phyloP scores from a whole-genome alignment of 495 filamentous ascomycete species.

The Penicillium samsonianum region DNA sequence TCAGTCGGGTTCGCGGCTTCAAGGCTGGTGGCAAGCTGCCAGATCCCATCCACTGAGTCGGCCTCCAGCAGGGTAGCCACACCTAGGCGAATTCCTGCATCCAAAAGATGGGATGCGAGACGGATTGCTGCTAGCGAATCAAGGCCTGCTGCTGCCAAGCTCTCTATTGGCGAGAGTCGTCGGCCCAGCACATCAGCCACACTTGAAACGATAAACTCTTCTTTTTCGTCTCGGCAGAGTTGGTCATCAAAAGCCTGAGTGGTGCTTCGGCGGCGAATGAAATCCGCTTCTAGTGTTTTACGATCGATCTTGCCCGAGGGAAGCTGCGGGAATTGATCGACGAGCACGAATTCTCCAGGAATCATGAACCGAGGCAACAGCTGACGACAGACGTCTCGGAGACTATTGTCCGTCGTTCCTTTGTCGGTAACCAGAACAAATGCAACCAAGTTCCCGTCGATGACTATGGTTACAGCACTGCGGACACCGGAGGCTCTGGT shows the following conservation, averaged over 20 bases:
- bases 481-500: constrained; percentile 52
- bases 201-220: constrained; percentile 51
- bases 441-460: constrained; percentile 60
- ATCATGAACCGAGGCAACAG: constrained; percentile 82
- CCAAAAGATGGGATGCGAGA: constrained; percentile 59
- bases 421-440: constrained; percentile 59
- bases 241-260: constrained; percentile 32
- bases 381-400: constrained; percentile 59
- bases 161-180: constrained; percentile 37
- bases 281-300: constrained; percentile 60
- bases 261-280: constrained; percentile 32
- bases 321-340: constrained; percentile 64
- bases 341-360: constrained; percentile 64
- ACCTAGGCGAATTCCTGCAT: constrained; percentile 49
- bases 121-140: constrained; percentile 75
- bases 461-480: constrained; percentile 59
- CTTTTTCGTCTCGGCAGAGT: constrained; percentile 29
- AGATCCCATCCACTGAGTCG: constrained; percentile 43
- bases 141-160: constrained; percentile 58
- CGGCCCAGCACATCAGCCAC: constrained; percentile 50
- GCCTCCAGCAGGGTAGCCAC: constrained; percentile 59
- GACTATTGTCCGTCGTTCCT: constrained; percentile 28
- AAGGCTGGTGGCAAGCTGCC: constrained; percentile 27
- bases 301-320: constrained; percentile 80
- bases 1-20: constrained; percentile 13